Evolutionary conservation across 2,329 filamentous ascomycete genomes (phyloP).

Genomic region (Clarireedia sp.): DNA sequence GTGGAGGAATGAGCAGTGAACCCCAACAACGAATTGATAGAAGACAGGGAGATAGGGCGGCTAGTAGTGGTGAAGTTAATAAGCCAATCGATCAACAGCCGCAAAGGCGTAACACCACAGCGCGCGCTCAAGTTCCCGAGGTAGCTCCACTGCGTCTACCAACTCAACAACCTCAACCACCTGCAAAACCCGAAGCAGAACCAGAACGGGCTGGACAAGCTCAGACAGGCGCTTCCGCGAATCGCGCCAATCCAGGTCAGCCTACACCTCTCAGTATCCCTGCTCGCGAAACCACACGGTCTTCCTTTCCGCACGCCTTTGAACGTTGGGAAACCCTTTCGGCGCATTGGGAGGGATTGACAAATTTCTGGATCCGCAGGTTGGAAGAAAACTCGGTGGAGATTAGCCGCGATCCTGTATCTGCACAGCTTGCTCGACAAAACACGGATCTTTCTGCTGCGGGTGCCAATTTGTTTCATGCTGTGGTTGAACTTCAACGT

Average conservation of each 20-base stretch:
- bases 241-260: not conserved
- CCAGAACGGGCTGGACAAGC: constrained; percentile 2
- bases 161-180: constrained; percentile 22
- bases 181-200: constrained; percentile 17
- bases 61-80: constrained; percentile 11
- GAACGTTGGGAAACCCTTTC: constrained; percentile 96
- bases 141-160: constrained; percentile 24
- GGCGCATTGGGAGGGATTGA: constrained; percentile 95
- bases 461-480: constrained; percentile 94
- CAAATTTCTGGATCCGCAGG: constrained; percentile 92
- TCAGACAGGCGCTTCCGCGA: not conserved
- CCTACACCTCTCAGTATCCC: not conserved
- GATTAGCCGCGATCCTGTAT: constrained; percentile 72
- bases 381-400: constrained; percentile 87
- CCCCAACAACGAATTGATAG: constrained; percentile 25
- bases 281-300: constrained; percentile 36
- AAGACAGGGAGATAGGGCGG: constrained; percentile 19
- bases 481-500: constrained; percentile 90
- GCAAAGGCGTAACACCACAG: constrained; percentile 24
- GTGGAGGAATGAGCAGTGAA: constrained; percentile 16
- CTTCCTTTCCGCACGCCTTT: constrained; percentile 90
- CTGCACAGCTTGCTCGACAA: constrained; percentile 82
- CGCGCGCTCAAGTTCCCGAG: constrained; percentile 22
- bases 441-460: constrained; percentile 96
- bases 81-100: constrained; percentile 16